Base-by-base conservation (phyloP, 2,329 filamentous ascomycete genomes). In the Cercospora berteroae region DNA sequence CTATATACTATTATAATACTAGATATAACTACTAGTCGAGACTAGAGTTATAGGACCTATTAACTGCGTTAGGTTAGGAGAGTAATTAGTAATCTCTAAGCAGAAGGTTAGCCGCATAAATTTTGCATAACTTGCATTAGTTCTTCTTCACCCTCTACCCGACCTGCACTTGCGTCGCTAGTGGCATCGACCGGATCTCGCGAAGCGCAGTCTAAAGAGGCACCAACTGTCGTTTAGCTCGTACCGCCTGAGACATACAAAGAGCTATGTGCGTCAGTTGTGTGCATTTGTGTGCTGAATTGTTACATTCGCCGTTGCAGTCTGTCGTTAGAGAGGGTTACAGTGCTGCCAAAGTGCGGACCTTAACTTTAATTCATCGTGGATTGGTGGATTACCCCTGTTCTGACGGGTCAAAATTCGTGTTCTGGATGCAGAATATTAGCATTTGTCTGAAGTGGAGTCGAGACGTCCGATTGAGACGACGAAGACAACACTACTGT, bases 401-500 rank as follows among this genome's bases (percentile, higher is more conserved):
- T 52, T 23, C 48, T 52, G 23, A n/a, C 20, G 13, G 7, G 13
- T 52, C 12, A 16, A 27, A 6, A 52, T 27, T 27, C 13, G 48
- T 25, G 48, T 23, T 52, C 48, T 52, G 25, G 23, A 52, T 25
- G 48, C 48, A 27, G 7, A 52, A 16, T 13, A 52, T 52, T 52
- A 52, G 48, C 48, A 52, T 52, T 52, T 52, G 48, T 16, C 48
- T 16, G 23, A 52, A 27, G 48, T 36, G 39, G 65, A 67, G 65
- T 67, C 65, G 65, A 67, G 65, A 67, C 64, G 65, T 67, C 58
- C 66, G 66, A 63, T 67, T 60, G 59, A 67, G 66, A 67, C 62
- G 58, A 67, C 66, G 23, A 62, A 61, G 39, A 56, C 33, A 60
- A 27, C 60, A 55, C 56, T 67, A 65, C 62, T 67, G 58, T 67